Base-by-base conservation (phyloP, 805 yeast genomes). In the Grigorovia transvaalensis region DNA sequence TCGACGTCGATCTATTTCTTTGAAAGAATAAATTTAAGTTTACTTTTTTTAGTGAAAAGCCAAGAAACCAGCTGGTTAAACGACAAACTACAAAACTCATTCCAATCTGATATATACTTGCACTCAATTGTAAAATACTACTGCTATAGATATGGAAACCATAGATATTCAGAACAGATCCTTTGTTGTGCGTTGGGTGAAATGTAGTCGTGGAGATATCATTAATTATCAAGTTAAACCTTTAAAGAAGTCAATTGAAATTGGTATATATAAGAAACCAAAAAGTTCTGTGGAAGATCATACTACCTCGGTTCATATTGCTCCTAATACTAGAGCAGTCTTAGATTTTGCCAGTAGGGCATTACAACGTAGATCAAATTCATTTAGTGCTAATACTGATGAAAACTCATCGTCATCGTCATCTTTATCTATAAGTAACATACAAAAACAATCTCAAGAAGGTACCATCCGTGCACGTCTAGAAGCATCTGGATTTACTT, bases 111-210 rank as follows among this genome's bases (percentile, higher is more conserved):
- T 5, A 33, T 5, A 33, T 2, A 33, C 15, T 33, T 9, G 44
- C 27, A 23, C 27, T 23, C 27, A 23, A 23, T 23, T 23, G 27
- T 23, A 23, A 38, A 13, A 35, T 35, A 20, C 27, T 35, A 20
- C 27, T 9, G 27, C 27, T 23, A 23, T 23, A 40, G 29, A 35
- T 23, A 87, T 89, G 96, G 98, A 91, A 68, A 82, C 89, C 1
- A 77, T 93, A 48, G 97, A 91, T 68, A 81, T 93, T 23, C 95
- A 90, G 60, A 82, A 95, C 48, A 85, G 88, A 66, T 85, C 93
- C 52, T 91, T 87, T 62, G 80, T 89, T 55, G 86, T 90, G 61
- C 88, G 91, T 59, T 93, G 98, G 98, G 81, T 90, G 51, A 78
- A 81, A 55, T 85, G 86, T 7, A 84, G 86, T 0, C 84, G 80